Conservation (phyloP, 1,284 basidiomycete species). For the Ceratorhiza oryzae-sativae region DNA sequence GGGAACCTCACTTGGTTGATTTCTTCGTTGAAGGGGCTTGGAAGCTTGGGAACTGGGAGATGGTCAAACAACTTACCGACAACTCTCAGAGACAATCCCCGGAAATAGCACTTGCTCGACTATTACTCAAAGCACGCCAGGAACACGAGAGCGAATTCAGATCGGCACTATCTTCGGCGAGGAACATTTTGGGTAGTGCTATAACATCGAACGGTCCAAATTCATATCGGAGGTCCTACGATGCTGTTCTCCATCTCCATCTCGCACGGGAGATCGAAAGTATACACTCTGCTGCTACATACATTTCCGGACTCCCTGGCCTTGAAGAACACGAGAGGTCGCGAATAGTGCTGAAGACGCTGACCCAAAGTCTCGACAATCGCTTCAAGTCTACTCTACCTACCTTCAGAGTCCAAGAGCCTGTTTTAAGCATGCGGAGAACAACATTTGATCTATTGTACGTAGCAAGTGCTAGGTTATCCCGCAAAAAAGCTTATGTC, state of each 20-base stretch:
- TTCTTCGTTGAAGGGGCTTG: conserved; percentile 95
- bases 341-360: not conserved
- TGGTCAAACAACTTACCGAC: conserved; percentile 70
- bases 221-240: conserved; percentile 87
- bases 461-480: conserved; percentile 46
- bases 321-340: not conserved
- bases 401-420: conserved; percentile 91
- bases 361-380: conserved; percentile 34
- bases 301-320: not conserved
- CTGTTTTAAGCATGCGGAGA: conserved; percentile 87
- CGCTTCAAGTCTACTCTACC: conserved; percentile 72
- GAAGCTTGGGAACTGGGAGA: conserved; percentile 94
- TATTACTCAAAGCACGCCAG: conserved; percentile 81
- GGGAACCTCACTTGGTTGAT: conserved; percentile 79
- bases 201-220: conserved; percentile 81
- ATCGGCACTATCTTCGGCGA: conserved; percentile 68
- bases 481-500: conserved; percentile 38
- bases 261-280: conserved; percentile 87
- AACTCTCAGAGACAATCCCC: conserved; percentile 60
- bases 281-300: conserved; percentile 62
- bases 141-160: conserved; percentile 58
- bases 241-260: conserved; percentile 87
- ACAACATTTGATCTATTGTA: conserved; percentile 83
- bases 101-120: conserved; percentile 79
- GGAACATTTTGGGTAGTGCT: conserved; percentile 78